Evolutionary conservation across 2,329 filamentous ascomycete genomes (phyloP), one percentile per base, ranked within the genome.

Genomic region (Colletotrichum sp.): DNA sequence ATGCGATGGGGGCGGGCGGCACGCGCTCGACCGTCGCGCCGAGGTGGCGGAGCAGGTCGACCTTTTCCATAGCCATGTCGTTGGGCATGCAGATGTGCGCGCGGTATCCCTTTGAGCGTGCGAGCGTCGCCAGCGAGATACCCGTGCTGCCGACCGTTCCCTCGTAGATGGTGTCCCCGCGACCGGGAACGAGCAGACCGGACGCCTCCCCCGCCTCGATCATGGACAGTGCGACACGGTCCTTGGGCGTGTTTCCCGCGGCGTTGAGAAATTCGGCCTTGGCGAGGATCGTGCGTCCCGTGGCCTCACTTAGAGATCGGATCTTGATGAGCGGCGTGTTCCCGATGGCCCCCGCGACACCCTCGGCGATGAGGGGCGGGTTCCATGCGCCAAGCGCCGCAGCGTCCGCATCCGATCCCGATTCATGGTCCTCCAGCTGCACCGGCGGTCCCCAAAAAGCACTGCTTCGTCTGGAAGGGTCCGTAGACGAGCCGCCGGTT

Each of bases 181-280:
- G 93, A 79, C 94, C 89, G 0, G 97, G 96, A 0, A 89, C 90
- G 61, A 99, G 86, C 22, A 96, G 88, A 3, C 96, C 96, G 65
- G 90, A 86, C 77, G 91, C 90, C 88, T 99, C 97, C 59, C 96
- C 97, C 83, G 93, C 86, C 60, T 92, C 87, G 83, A 99, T 98
- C 89, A 98, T 98, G 85, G 91, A 94, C 48, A 98, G 90, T 2
- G 97, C 97, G 16, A 99, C 97, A 69, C 97, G 92, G 85, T 99
- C 97, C 85, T 99, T 99, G 55, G 97, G 96, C 79, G 94, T 97
- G 80, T 95, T 95, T 19, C 97, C 97, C 5, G 96, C 96, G 66
- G 96, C 97, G 86, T 99, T 98, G 71, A 99, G 90, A 82, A 98
- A 98, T 90, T 99, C 97, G 65, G 96, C 96, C 86, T 99, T 99